Evolutionary conservation across 2,329 filamentous ascomycete species (phyloP), one percentile per base, ranked within the genome.

Genomic region (Juglanconis oblonga): DNA sequence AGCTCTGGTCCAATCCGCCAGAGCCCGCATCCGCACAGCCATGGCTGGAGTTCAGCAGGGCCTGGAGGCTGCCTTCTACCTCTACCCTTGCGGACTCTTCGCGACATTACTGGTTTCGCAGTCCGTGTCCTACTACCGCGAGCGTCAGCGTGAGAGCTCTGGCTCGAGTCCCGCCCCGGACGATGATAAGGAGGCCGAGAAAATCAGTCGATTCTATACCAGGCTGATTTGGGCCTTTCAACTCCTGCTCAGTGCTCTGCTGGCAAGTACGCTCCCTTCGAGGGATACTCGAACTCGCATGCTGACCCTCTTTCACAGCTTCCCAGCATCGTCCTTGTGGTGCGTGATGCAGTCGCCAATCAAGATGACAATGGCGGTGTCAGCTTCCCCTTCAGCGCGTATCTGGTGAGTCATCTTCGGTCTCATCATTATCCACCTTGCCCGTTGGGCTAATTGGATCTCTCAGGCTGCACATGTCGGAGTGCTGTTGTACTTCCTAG

Each of bases 401-500:
- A 76, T 62, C 57, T 78, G 60, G 76, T 59, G 24, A 17, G 57
- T 17, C 3, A 5, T n/a, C 3, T 7, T 8, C 24, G 24, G 24
- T 24, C 24, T 24, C 24, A 24, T 24, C 24, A 24, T 24, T 24
- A 24, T 5, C n/a, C 5, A 11, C 14, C 32, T 44, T 42, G 9
- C 5, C 9, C 24, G 11, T 55, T 42, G 5, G 10, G 40, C 61
- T 66, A 8, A 68, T 44, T 6, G 3, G 2, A n/a, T 7, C 54
- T 2, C 2, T 52, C 71, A 74, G 73, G 61, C 76, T 5, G 75
- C 76, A 3, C 69, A 77, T 52, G 73, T 76, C 13, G 76, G 70
- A 7, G 75, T 77, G 4, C 48, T 77, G 4, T 71, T 79, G 3
- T 79, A 77, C 62, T 78, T 75, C 50, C 60, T 77, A 3, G 73